phyloP scores from a whole-genome alignment of 2,329 filamentous ascomycete genomes.

The Pseudovirgaria hyperparasitica region DNA sequence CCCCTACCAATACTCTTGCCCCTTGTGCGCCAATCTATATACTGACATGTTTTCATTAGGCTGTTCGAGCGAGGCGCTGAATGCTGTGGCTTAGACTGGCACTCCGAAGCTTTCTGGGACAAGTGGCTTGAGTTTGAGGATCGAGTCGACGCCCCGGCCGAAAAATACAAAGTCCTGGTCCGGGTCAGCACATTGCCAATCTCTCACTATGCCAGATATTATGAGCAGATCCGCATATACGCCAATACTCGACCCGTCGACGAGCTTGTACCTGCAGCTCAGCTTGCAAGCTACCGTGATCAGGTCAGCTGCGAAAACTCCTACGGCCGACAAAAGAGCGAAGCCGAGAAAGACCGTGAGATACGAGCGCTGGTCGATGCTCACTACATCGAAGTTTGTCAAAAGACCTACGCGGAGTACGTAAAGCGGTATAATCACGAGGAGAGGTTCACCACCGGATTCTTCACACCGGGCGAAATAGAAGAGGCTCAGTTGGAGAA shows the following conservation, averaged over 20 bases:
- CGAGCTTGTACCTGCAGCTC: constrained; percentile 59
- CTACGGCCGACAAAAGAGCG: constrained; percentile 43
- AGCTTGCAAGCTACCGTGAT: constrained; percentile 52
- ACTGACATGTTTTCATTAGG: constrained; percentile 40
- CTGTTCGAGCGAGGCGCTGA: constrained; percentile 83
- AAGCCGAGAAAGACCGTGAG: constrained; percentile 72
- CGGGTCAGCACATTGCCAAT: constrained; percentile 83
- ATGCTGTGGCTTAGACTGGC: constrained; percentile 81
- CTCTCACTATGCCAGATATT: constrained; percentile 93
- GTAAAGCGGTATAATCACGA: constrained; percentile 92
- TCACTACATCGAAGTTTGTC: constrained; percentile 70
- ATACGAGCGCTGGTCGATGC: constrained; percentile 68
- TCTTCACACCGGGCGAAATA: constrained; percentile 91
- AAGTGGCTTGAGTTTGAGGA: constrained; percentile 98
- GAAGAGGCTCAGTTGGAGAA: constrained; percentile 75
- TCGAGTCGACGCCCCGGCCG: constrained; percentile 43
- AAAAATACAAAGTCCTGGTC: constrained; percentile 70
- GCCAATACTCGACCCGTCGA: constrained; percentile 58
- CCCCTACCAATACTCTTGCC: constrained; percentile 16
- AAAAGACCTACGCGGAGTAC: constrained; percentile 72
- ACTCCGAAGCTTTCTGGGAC: constrained; percentile 95
- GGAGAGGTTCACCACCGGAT: constrained; percentile 85
- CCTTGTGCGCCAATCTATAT: constrained; percentile 6
- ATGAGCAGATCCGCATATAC: constrained; percentile 73
- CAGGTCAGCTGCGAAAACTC: constrained; percentile 57